Percentiles rank a stretch among this genome's conserved stretches.
phyloP scores from a whole-genome alignment of 345 rosid species.

The Turritis glabra region DNA sequence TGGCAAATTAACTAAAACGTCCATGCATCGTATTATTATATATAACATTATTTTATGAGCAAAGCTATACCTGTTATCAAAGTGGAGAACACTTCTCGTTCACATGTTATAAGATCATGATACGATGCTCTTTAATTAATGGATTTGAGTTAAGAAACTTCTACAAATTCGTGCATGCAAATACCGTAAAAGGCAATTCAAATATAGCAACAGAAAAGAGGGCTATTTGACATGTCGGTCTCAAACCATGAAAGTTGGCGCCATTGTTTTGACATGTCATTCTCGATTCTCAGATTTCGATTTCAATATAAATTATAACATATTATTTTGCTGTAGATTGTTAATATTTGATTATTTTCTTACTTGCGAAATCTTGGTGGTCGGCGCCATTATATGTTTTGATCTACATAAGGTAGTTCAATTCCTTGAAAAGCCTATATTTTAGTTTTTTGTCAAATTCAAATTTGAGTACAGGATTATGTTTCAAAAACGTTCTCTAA shows the following conservation, averaged over 20 bases:
- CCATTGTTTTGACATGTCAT: background rate
- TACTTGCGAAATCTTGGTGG: background rate
- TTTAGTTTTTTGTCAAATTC: background rate
- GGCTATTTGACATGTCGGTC: background rate
- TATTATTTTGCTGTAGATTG: background rate
- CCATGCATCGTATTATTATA: too few species aligned
- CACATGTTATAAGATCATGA: slow-evolving; percentile 14
- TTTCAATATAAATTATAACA: background rate
- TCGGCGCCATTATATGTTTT: background rate
- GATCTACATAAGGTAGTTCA: background rate
- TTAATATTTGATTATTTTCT: background rate
- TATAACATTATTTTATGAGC: too few species aligned
- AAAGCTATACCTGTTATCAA: background rate
- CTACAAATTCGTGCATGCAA: background rate
- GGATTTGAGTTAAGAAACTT: background rate
- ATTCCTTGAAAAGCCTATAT: background rate
- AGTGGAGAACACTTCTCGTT: slow-evolving; percentile 6
- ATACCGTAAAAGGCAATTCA: background rate
- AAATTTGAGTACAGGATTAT: background rate
- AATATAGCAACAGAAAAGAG: background rate
- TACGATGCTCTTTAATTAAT: slow-evolving; percentile 13
- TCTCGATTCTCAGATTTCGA: background rate
- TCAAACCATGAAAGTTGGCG: slow-evolving; percentile 12
- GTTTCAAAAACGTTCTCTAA: background rate
- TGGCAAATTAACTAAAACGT: too few species aligned